Evolutionary conservation across 2,329 filamentous ascomycete species (phyloP), one percentile per base, ranked within the genome.

Genomic region (Tetracladium maxilliforme): DNA sequence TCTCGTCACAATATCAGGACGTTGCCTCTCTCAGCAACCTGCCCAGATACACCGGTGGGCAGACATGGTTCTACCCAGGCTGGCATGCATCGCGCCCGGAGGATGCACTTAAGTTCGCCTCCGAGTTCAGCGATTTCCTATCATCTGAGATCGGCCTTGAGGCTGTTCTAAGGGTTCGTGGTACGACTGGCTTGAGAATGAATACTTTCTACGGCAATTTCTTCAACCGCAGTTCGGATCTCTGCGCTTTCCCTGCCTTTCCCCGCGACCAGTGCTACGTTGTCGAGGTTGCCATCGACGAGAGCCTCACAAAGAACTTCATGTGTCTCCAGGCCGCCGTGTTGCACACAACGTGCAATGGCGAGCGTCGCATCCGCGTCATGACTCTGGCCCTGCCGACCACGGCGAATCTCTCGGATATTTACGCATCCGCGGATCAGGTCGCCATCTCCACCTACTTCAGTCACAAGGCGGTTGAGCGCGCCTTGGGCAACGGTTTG

Each of bases 191-290:
- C 26, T 58, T 98, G 30, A 74, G 90, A 27, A 95, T 95, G 80
- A 28, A 30, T 56, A 86, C 87, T 3, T 98, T 98, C 56, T 98
- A 95, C 51, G 90, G 90, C 38, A 98, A 98, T 58, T 98, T 98
- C 56, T 98, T 98, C 65, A 98, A 95, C 60, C 71, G 90, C 39
- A 93, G 83, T 47, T 94, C 86, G 10, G 90, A 98, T 55, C 70
- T 98, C 16, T 95, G 90, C 49, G 90, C 90, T 9, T 98, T 98
- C 64, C 90, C 90, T 3, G 86, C 90, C 1, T 95, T 98, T 61
- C 90, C 90, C 16, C 77, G 90, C 45, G 90, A 98, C 43, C 90
- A 98, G 51, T 84, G 81, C 34, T 95, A 95, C 46, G 90, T 95
- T 21, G 87, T 98, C 12, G 90, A 98, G 52, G 92, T 98, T 28